Conservation (phyloP, 164 flowering plant genomes). For the Sedum album region DNA sequence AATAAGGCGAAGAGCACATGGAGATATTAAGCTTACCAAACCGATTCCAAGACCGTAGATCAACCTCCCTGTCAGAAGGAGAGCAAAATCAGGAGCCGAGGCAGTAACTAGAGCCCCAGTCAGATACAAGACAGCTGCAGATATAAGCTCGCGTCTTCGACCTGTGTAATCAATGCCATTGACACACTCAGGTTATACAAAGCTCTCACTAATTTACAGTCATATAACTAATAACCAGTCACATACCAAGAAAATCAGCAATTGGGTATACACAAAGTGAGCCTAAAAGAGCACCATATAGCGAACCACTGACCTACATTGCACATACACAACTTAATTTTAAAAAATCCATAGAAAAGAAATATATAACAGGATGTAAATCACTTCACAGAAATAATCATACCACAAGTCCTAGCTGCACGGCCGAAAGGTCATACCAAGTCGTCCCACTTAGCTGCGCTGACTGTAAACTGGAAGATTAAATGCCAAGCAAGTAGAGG, state of each 20-base stretch:
- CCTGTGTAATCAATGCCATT: constrained; percentile 30
- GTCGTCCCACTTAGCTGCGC: constrained; percentile 86
- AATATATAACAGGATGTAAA: background rate
- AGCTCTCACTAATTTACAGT: background rate
- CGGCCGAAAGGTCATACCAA: constrained; percentile 78
- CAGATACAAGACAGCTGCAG: constrained; percentile 53
- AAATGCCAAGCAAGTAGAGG: background rate
- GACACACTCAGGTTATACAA: constrained; percentile 5
- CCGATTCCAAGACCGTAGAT: constrained; percentile 93
- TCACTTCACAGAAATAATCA: constrained; percentile 8
- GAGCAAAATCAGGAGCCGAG: constrained; percentile 53
- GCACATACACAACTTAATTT: background rate
- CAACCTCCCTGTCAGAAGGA: constrained; percentile 69
- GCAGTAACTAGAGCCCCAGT: constrained; percentile 63
- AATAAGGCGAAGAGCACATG: background rate
- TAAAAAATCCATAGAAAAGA: background rate
- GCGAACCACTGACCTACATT: constrained; percentile 84
- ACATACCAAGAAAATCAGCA: constrained; percentile 88
- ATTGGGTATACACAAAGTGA: constrained; percentile 71
- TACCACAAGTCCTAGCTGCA: constrained; percentile 98
- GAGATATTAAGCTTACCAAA: constrained; percentile 42
- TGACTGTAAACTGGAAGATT: constrained; percentile 36
- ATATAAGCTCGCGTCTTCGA: constrained; percentile 73
- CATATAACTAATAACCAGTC: constrained; percentile 2
- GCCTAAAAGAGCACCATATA: constrained; percentile 94